These are phyloP conservation scores for Salix dunnii DNA, from an alignment of 345 rosid species.

Conservation along the genomic window DNA sequence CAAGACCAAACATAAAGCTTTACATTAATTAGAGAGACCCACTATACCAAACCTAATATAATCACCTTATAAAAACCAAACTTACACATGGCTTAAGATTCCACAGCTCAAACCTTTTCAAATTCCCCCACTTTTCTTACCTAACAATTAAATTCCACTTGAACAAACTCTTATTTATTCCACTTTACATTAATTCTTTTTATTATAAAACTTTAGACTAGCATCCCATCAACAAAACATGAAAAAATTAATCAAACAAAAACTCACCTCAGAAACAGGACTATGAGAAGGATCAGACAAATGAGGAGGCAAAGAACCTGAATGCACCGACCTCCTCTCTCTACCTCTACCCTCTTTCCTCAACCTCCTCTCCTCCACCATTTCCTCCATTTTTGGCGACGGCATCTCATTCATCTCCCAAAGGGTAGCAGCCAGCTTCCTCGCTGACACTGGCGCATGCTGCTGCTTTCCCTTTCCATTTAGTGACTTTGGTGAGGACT, in stretches of 20 bases:
- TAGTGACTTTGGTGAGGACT: slow-evolving; percentile 56
- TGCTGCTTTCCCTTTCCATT: slow-evolving; percentile 43
- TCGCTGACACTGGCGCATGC: slow-evolving; percentile 73
- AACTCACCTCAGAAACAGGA: slow-evolving; percentile 85
- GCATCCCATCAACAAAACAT: not conserved
- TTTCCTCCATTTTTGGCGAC: slow-evolving; percentile 51
- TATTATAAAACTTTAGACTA: not conserved
- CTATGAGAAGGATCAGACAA: slow-evolving; percentile 96
- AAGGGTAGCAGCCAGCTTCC: slow-evolving; percentile 93
- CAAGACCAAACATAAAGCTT: not conserved
- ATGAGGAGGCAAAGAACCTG: slow-evolving; percentile 85
- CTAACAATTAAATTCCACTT: not conserved
- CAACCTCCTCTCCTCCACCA: slow-evolving; percentile 37
- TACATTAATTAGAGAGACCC: not conserved
- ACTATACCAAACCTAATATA: not conserved
- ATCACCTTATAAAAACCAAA: not conserved
- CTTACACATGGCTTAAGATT: slow-evolving; percentile 1
- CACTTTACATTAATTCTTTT: too few relatives aligned
- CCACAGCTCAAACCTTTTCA: not conserved
- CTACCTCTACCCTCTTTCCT: slow-evolving; percentile 45
- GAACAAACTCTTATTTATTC: too few relatives aligned
- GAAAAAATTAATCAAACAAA: not conserved
- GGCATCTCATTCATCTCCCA: slow-evolving; percentile 99
- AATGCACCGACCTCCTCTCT: slow-evolving; percentile 57
- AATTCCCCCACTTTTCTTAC: not conserved